Percentiles rank a stretch among this genome's conserved stretches.
Conservation (phyloP, 495 filamentous ascomycete genomes). For the Bombardia bombarda region DNA sequence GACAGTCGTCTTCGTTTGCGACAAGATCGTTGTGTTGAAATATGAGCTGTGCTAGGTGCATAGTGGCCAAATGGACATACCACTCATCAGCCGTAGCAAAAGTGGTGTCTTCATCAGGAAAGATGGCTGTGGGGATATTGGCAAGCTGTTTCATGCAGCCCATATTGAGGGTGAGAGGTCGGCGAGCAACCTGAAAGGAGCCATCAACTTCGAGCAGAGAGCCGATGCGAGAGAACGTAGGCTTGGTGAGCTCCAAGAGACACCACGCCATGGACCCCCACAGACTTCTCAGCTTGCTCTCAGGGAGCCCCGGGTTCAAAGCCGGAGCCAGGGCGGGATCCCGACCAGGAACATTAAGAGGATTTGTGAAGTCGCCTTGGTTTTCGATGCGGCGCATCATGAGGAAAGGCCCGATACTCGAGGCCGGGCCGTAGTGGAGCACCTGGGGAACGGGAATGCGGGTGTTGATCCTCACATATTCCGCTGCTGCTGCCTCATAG, state of each 20-base stretch:
- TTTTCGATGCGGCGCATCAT: conserved; percentile 38
- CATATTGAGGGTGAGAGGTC: conserved; percentile 23
- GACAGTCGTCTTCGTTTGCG: conserved; percentile 22
- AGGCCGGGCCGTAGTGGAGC: background rate
- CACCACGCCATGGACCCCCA: conserved; percentile 22
- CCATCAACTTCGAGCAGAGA: background rate
- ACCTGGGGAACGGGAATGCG: background rate
- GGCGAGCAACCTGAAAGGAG: conserved; percentile 9
- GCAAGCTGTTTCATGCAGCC: conserved; percentile 17
- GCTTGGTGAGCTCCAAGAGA: conserved; percentile 25
- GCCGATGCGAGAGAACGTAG: conserved; percentile 2
- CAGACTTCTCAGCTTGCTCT: conserved; percentile 13
- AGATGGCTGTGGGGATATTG: conserved; percentile 11
- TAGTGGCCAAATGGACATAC: conserved; percentile 29
- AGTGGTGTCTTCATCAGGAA: conserved; percentile 24
- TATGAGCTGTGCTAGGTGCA: conserved; percentile 30
- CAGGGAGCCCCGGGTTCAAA: conserved; percentile 24
- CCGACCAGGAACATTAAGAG: conserved; percentile 2
- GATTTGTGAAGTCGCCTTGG: conserved; percentile 17
- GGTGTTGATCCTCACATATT: background rate
- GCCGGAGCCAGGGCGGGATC: conserved; percentile 7
- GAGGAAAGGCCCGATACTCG: conserved; percentile 22
- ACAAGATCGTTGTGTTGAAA: conserved; percentile 33
- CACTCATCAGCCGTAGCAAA: conserved; percentile 25
- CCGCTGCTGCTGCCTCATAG: background rate